Evolutionary conservation across 2,329 filamentous ascomycete species (phyloP).

Genomic region (Penicillium polonicum): DNA sequence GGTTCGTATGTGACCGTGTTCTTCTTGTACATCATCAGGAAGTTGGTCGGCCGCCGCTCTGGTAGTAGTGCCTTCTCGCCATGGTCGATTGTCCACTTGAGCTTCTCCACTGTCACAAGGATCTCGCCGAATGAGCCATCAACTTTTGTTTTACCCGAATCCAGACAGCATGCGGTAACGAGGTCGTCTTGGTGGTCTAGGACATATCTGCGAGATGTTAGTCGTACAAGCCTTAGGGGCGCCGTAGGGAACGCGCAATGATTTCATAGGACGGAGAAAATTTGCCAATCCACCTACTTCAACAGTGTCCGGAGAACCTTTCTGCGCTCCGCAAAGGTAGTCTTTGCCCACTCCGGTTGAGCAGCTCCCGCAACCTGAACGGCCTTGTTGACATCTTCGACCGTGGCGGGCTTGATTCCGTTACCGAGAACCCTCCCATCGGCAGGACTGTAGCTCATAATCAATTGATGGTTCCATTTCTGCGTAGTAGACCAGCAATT

Average conservation of each 20-base stretch:
- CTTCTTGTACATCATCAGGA: constrained; percentile 93
- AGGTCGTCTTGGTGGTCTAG: constrained; percentile 88
- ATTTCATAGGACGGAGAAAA: background rate
- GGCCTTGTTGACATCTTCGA: constrained; percentile 73
- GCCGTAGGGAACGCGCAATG: background rate
- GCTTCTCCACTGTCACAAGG: constrained; percentile 87
- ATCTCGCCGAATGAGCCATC: constrained; percentile 95
- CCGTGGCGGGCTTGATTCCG: constrained; percentile 66
- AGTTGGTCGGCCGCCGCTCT: constrained; percentile 75
- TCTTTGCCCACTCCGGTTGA: constrained; percentile 73
- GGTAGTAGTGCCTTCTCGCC: constrained; percentile 77
- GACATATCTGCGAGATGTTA: constrained; percentile 56
- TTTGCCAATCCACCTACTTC: constrained; percentile 45
- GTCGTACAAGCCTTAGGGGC: background rate
- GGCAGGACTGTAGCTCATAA: constrained; percentile 65
- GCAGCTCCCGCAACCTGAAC: constrained; percentile 72
- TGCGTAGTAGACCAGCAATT: constrained; percentile 21
- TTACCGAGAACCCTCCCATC: constrained; percentile 77
- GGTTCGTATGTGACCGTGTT: constrained; percentile 91
- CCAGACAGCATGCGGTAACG: constrained; percentile 78
- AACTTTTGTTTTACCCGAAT: constrained; percentile 94
- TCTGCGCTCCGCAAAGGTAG: constrained; percentile 73
- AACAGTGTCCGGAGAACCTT: constrained; percentile 79
- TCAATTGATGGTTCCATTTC: constrained; percentile 41
- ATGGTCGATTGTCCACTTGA: constrained; percentile 90